Evolutionary conservation across 75 land plant species (phyloP), one percentile per base, ranked within the genome.

Genomic region (Ceratopteris richardii): DNA sequence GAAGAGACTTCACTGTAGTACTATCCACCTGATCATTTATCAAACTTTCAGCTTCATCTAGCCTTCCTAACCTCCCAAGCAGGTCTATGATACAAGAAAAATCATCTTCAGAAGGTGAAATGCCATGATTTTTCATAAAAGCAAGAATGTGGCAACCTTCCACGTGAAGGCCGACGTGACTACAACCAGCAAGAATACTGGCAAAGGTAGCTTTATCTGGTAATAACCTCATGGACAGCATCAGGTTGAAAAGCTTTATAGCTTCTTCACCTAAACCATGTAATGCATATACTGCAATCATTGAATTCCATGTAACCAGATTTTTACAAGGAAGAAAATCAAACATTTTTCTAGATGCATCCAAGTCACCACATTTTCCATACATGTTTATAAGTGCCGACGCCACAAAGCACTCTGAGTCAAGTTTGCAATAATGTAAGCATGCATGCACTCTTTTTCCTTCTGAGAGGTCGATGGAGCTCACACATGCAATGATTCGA

Each of bases 301-400:
- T 39, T 0, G 55, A 33, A 30, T 30, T 64, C 66, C 66, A 64
- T 19, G 61, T 54, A 1, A 64, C 26, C 46, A 40, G 16, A 39
- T 37, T 40, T 59, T 2, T 36, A 5, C 14, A 16, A 59, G 48
- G 61, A 44, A 62, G 66, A 63, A 47, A 56, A 10, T 76, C 43
- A 64, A 83, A 83, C 12, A 67, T 58, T 31, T 56, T 43, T 39
- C 52, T 25, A 11, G 80, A 76, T 46, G 70, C 68, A 44, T 64
- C 74, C 23, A 77, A 31, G 20, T 74, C 66, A 18, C 86, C 84
- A 57, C 66, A 80, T 28, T 70, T 80, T 0, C 80, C 67, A 70
- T 83, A 83, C 86, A 83, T 83, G 54, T 71, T 73, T 44, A 83
- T 65, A 43, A 67, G 77, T 18, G 80, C 62, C 17, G 48, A 5